phyloP scores from a whole-genome alignment of 75 land plant species.

The Cunninghamia lanceolata region DNA sequence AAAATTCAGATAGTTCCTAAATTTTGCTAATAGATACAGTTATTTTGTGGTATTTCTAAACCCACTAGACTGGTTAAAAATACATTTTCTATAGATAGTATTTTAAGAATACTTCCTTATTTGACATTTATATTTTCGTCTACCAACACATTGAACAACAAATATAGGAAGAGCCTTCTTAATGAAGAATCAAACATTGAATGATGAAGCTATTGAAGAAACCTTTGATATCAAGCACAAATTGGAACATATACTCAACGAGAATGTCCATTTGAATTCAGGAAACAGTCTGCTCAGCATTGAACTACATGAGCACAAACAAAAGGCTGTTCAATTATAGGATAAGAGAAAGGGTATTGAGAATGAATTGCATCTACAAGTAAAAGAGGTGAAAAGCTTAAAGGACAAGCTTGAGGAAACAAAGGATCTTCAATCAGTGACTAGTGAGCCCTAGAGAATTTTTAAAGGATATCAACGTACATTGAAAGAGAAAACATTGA shows the following conservation, averaged over 20 bases:
- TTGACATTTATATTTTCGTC: background rate
- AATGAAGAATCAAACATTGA: background rate
- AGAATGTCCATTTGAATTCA: background rate
- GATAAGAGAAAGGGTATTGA: background rate
- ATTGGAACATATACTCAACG: background rate
- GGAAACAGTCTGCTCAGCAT: background rate
- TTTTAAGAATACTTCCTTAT: background rate
- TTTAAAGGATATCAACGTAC: background rate
- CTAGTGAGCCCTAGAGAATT: background rate
- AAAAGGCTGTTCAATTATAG: background rate
- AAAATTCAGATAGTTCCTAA: background rate
- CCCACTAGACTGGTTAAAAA: background rate
- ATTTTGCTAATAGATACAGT: background rate
- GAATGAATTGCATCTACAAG: background rate
- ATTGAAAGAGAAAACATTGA: background rate
- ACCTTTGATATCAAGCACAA: background rate
- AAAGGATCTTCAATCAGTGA: background rate
- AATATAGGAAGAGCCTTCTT: background rate
- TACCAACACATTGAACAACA: background rate
- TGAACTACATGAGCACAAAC: background rate
- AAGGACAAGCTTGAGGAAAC: background rate
- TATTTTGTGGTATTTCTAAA: background rate
- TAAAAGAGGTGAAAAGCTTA: background rate
- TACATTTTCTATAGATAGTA: background rate
- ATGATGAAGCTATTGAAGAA: background rate